Evolutionary conservation across 176 grass and related monocot genomes (phyloP).

Genomic region (Stipa capillata): DNA sequence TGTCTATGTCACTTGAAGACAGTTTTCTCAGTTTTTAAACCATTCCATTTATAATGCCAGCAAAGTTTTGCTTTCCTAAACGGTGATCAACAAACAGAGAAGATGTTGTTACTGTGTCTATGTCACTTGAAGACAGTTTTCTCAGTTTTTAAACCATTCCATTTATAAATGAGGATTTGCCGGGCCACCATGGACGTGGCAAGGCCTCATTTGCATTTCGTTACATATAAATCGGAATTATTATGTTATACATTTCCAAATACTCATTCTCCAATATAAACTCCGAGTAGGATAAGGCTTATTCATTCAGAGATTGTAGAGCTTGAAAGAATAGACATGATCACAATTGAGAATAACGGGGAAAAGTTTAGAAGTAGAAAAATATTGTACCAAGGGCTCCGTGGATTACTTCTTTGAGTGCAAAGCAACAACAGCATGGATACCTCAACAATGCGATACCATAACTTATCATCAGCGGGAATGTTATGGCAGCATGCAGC

Average conservation of each 20-base stretch:
- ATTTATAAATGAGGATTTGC: no score
- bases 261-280: not conserved
- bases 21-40: no score
- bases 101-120: no score
- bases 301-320: not conserved
- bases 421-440: constrained; percentile 57
- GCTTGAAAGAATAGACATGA: not conserved
- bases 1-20: no score
- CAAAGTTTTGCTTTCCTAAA: no score
- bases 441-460: constrained; percentile 50
- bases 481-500: constrained; percentile 68
- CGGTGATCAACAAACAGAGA: no score
- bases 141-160: no score
- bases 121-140: no score
- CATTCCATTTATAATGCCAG: no score
- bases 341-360: not conserved
- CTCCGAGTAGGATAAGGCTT: not conserved
- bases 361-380: not conserved
- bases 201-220: no score
- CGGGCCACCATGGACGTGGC: no score
- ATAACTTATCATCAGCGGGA: constrained; percentile 51
- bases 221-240: not conserved
- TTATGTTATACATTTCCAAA: not conserved
- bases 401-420: constrained; percentile 57
- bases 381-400: constrained; percentile 71